These are phyloP conservation scores for Canna indica DNA, from an alignment of 176 grass and related monocot genomes.

Conservation along the genomic window DNA sequence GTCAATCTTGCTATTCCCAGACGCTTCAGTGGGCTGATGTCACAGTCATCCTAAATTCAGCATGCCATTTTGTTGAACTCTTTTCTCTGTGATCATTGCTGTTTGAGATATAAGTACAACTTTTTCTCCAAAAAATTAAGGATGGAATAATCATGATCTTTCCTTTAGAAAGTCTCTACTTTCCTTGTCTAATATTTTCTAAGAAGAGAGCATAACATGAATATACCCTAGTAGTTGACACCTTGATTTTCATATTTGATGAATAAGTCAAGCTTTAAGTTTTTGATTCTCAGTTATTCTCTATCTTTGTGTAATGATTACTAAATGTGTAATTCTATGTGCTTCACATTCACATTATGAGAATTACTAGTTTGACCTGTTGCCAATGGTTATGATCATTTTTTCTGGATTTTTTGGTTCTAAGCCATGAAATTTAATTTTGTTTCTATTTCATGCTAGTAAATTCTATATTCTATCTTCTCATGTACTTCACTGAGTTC, in stretches of 20 bases:
- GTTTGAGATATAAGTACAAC: neutral
- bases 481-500: neutral
- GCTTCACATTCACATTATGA: neutral
- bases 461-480: neutral
- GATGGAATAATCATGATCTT: neutral
- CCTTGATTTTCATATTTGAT: too few species aligned
- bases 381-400: neutral
- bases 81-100: too few species aligned
- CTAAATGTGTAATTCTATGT: neutral
- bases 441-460: neutral
- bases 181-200: neutral
- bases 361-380: neutral
- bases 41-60: too few species aligned
- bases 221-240: too few species aligned
- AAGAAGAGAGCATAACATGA: neutral
- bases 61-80: too few species aligned
- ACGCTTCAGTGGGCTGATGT: too few species aligned
- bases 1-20: neutral
- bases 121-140: neutral
- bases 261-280: too few species aligned
- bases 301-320: too few species aligned
- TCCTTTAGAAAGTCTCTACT: neutral
- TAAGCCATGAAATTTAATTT: neutral
- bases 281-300: neutral
- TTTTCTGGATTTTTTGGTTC: neutral